A percentile compares a stretch with the other conserved stretches of the same genome.
phyloP scores from a whole-genome alignment of 177 flowering plant genomes.

The Tripterygium wilfordii region DNA sequence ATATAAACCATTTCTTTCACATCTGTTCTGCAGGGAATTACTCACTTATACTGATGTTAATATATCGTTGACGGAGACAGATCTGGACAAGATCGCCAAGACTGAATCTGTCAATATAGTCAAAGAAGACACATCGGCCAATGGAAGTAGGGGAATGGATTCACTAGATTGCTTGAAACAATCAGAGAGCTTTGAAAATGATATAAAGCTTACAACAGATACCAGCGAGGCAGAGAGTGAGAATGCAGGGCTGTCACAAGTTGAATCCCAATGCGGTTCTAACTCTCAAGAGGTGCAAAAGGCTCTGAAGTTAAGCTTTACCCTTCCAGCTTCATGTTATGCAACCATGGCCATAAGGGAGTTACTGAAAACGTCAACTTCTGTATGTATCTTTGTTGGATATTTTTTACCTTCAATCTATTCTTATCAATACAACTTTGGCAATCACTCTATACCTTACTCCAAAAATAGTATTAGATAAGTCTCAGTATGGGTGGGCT shows the following conservation, averaged over 20 bases:
- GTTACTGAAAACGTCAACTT: slow-evolving; percentile 84
- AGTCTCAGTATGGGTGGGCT: too few species aligned
- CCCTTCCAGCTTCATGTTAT: slow-evolving; percentile 87
- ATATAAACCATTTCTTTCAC: not conserved
- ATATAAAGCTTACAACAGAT: slow-evolving; percentile 4
- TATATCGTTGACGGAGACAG: slow-evolving; percentile 74
- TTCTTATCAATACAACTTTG: too few species aligned
- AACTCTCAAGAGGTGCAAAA: slow-evolving; percentile 27
- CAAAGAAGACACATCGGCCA: slow-evolving; percentile 16
- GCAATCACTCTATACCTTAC: too few species aligned
- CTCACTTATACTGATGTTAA: slow-evolving; percentile 55
- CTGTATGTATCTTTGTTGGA: slow-evolving; percentile 39
- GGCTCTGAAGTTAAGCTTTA: slow-evolving; percentile 76
- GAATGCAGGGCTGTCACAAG: slow-evolving; percentile 15
- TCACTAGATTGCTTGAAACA: slow-evolving; percentile 9
- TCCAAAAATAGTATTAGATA: too few species aligned
- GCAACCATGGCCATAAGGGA: slow-evolving; percentile 99
- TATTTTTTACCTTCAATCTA: not conserved
- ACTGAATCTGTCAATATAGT: slow-evolving; percentile 16
- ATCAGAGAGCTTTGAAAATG: slow-evolving; percentile 15
- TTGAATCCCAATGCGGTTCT: slow-evolving; percentile 15
- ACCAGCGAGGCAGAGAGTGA: slow-evolving; percentile 15
- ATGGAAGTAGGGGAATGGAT: slow-evolving; percentile 9
- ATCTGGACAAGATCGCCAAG: slow-evolving; percentile 58
- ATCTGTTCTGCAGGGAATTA: slow-evolving; percentile 52